phyloP scores from a whole-genome alignment of 2,329 filamentous ascomycete genomes.

The Trichoderma afroharzianum region DNA sequence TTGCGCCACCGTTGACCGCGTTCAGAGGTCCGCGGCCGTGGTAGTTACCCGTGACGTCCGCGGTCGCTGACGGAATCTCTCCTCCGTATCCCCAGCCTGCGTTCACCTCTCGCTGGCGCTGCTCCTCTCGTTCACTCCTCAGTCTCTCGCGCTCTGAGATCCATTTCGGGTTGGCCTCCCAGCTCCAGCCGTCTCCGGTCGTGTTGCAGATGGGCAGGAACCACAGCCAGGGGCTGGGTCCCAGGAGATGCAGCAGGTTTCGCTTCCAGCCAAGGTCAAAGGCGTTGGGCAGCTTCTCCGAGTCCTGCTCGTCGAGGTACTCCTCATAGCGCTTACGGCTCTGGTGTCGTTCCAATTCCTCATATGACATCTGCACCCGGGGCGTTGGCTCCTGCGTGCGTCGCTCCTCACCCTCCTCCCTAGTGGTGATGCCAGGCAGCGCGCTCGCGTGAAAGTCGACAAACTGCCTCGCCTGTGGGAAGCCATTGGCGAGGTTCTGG shows the following conservation, averaged over 20 bases:
- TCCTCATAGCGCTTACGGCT: conserved; percentile 56
- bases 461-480: conserved; percentile 64
- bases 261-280: conserved; percentile 84
- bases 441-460: conserved; percentile 79
- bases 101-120: conserved; percentile 59
- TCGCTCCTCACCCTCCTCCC: conserved; percentile 72
- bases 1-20: conserved; percentile 29
- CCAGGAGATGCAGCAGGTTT: conserved; percentile 81
- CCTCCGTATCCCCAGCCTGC: conserved; percentile 61
- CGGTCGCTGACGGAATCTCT: conserved; percentile 19
- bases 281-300: conserved; percentile 81
- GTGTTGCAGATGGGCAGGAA: conserved; percentile 77
- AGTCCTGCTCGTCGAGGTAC: conserved; percentile 89
- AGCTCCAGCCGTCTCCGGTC: conserved; percentile 87
- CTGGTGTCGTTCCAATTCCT: conserved; percentile 53
- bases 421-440: conserved; percentile 72
- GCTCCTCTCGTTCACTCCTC: conserved; percentile 53
- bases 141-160: conserved; percentile 64
- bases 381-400: conserved; percentile 26
- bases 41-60: conserved; percentile 22
- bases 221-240: conserved; percentile 70
- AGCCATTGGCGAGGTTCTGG: conserved; percentile 49
- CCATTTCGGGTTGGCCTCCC: conserved; percentile 84
- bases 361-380: conserved; percentile 47
- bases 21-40: conserved; percentile 21